These are phyloP conservation scores for Knoxia roxburghii DNA, from an alignment of 257 asterid species.

Conservation along the genomic window DNA sequence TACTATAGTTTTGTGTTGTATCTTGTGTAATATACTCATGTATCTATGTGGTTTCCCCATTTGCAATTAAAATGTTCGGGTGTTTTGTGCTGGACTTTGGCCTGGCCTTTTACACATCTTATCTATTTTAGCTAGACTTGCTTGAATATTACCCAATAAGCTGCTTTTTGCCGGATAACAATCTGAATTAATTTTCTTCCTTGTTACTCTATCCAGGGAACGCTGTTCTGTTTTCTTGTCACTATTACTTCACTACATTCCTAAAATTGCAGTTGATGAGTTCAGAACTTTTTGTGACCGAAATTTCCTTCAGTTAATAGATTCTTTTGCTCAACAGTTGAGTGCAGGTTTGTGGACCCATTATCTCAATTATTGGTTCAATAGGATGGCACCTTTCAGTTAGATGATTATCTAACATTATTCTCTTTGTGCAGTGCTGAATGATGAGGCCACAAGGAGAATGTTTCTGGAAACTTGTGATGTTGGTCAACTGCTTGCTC, in stretches of 20 bases:
- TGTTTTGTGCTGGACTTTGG: not conserved
- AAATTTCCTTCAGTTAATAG: conserved; percentile 34
- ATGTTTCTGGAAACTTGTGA: conserved; percentile 45
- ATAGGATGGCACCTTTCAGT: not conserved
- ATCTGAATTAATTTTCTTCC: conserved; percentile 16
- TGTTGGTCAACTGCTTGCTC: conserved; percentile 47
- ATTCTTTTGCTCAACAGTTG: conserved; percentile 35
- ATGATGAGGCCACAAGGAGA: conserved; percentile 41
- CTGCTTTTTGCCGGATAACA: not conserved
- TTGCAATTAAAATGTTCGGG: not conserved
- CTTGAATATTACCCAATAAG: not conserved
- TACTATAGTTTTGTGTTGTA: not conserved
- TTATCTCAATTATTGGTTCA: conserved; percentile 6
- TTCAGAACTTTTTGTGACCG: conserved; percentile 24
- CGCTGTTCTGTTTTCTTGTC: conserved; percentile 62
- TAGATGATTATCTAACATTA: conserved; percentile 4
- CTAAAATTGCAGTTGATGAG: conserved; percentile 33
- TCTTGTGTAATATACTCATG: not conserved
- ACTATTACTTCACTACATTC: conserved; percentile 43
- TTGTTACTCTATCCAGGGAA: conserved; percentile 53
- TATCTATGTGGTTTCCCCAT: not conserved
- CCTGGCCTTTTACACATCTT: not conserved
- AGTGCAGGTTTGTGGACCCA: conserved; percentile 41
- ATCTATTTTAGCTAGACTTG: not conserved
- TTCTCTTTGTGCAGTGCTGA: conserved; percentile 49